phyloP scores from a whole-genome alignment of 768 basidiomycete genomes.

The Suillus occidentalis region DNA sequence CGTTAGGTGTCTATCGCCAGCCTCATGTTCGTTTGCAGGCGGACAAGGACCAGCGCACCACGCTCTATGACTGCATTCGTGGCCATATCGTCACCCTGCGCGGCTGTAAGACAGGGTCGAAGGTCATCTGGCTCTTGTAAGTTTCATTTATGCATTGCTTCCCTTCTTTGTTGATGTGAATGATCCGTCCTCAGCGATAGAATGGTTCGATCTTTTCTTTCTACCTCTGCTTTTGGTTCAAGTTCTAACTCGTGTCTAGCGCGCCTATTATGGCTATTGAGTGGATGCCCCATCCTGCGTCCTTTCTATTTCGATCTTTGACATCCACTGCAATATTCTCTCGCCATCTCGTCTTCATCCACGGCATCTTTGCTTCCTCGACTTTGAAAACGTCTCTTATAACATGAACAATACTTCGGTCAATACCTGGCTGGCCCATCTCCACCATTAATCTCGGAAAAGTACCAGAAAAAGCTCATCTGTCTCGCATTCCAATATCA shows the following conservation, averaged over 20 bases:
- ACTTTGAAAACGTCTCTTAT: conserved; percentile 25
- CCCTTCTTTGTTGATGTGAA: conserved; percentile 7
- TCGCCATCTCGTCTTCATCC: conserved; percentile 14
- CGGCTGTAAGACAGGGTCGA: conserved; percentile 88
- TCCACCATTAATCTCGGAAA: conserved; percentile 33
- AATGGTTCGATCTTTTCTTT: conserved; percentile 41
- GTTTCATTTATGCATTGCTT: conserved; percentile 16
- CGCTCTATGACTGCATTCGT: conserved; percentile 82
- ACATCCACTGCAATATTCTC: conserved; percentile 24
- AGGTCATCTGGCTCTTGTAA: conserved; percentile 88
- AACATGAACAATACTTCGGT: conserved; percentile 19
- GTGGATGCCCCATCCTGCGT: conserved; percentile 20
- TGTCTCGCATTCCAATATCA: conserved; percentile 1
- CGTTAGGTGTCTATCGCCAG: neutral
- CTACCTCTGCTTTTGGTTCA: conserved; percentile 4
- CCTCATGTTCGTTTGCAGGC: conserved; percentile 45
- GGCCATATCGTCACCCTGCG: conserved; percentile 89
- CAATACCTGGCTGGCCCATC: conserved; percentile 23
- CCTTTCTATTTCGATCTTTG: conserved; percentile 28
- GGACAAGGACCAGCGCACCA: conserved; percentile 81
- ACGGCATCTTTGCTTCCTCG: conserved; percentile 12
- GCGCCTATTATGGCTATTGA: conserved; percentile 65
- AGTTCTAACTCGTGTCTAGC: conserved; percentile 37
- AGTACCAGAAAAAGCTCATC: conserved; percentile 10
- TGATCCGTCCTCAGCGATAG: conserved; percentile 44